Conservation (phyloP, 331 rosid genomes). For the Dryas integrifolia region DNA sequence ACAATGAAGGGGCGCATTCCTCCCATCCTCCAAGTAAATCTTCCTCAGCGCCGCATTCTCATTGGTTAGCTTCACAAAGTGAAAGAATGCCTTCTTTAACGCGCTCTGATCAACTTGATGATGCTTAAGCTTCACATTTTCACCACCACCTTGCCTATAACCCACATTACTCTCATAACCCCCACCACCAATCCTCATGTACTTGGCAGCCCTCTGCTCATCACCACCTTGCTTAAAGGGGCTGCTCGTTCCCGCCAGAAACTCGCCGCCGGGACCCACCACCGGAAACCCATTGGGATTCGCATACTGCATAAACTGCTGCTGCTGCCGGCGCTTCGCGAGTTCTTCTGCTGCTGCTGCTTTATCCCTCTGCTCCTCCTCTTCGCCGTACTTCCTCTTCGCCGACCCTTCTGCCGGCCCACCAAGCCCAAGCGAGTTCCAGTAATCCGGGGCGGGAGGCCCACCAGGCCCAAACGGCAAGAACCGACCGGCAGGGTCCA, state of each 20-base stretch:
- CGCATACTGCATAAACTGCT: conserved; percentile 45
- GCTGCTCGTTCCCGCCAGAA: conserved; percentile 47
- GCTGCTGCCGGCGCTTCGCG: conserved; percentile 49
- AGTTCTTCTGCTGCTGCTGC: conserved; percentile 35
- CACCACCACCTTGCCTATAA: conserved; percentile 30
- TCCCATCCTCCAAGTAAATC: conserved; percentile 71
- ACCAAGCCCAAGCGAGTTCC: conserved; percentile 56
- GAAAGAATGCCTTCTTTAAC: conserved; percentile 67
- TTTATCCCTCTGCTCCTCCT: conserved; percentile 30
- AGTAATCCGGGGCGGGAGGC: conserved; percentile 49
- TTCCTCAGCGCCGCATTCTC: conserved; percentile 63
- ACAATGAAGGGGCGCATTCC: conserved; percentile 71
- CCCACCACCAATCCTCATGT: conserved; percentile 49
- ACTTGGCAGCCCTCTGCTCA: conserved; percentile 58
- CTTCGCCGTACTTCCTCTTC: conserved; percentile 48
- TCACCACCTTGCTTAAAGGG: conserved; percentile 38
- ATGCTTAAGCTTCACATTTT: conserved; percentile 37
- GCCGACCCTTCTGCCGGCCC: conserved; percentile 42
- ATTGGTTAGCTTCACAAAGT: conserved; percentile 54
- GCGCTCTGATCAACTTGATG: conserved; percentile 63
- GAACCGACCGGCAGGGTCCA: conserved; percentile 44
- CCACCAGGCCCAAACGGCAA: conserved; percentile 35
- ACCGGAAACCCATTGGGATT: conserved; percentile 45
- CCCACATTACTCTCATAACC: conserved; percentile 35
- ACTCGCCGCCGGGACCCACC: conserved; percentile 36